Evolutionary conservation across 306 rosid species (phyloP).

Genomic region (Acacia melanoxylon): DNA sequence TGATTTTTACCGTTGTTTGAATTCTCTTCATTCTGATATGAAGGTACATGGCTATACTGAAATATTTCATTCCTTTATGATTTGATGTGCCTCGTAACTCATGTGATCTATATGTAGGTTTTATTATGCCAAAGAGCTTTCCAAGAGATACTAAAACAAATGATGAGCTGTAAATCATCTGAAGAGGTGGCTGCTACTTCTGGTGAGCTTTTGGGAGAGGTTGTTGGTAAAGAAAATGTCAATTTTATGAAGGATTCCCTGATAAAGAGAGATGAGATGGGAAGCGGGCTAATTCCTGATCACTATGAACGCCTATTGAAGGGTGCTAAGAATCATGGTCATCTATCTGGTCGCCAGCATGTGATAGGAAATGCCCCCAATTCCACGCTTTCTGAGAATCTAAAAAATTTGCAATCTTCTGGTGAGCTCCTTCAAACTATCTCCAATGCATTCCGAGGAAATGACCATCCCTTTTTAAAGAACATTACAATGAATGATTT

Average conservation of each 20-base stretch:
- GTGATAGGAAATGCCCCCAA: conserved; percentile 44
- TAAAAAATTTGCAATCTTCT: conserved; percentile 65
- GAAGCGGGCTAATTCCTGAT: conserved; percentile 58
- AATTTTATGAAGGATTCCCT: conserved; percentile 49
- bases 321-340: conserved; percentile 65
- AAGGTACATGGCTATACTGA: conserved; percentile 55
- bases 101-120: conserved; percentile 52
- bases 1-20: conserved; percentile 90
- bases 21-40: conserved; percentile 89
- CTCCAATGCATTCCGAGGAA: conserved; percentile 79
- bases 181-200: conserved; percentile 43
- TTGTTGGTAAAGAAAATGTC: conserved; percentile 56
- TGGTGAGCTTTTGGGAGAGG: conserved; percentile 51
- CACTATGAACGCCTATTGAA: conserved; percentile 67
- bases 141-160: conserved; percentile 87
- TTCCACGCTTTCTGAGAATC: conserved; percentile 58
- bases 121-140: conserved; percentile 90
- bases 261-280: conserved; percentile 52
- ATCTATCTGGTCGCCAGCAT: conserved; percentile 49
- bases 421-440: conserved; percentile 79
- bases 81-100: conserved; percentile 31
- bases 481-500: conserved; percentile 74
- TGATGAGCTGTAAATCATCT: conserved; percentile 60
- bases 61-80: conserved; percentile 9
- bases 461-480: conserved; percentile 79